Evolutionary conservation across 306 rosid genomes (phyloP), one percentile per base, ranked within the genome.

Genomic region (Quillaja saponaria): DNA sequence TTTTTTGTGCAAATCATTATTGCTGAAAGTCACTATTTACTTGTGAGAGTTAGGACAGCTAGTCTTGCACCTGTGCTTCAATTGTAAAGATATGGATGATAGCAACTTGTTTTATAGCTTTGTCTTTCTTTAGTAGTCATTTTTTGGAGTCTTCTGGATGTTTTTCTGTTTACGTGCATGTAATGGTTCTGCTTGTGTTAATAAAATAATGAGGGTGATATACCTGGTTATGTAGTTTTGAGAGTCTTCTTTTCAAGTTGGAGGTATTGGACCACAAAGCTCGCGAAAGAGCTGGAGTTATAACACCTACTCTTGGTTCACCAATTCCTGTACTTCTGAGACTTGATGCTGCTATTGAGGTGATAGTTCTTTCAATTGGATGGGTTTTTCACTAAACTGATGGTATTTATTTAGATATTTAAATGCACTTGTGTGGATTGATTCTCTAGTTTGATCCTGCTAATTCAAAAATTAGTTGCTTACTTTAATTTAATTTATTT

Each of bases 221-320:
- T 39, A 3, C 35, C 51, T 71, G 55, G 71, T 75, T 47, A 52
- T n/a, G 71, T 85, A 92, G 98, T 87, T 71, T 92, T 62, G 99
- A 92, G 81, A 53, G 38, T 72, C 82, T 92, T 64, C 51, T 92
- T 74, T 92, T 89, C 76, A 92, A 89, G 90, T 72, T 92, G 85
- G 99, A 92, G 82, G 94, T 89, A 54, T 76, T 86, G 88, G 99
- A 92, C 76, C 99, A 86, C 65, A 92, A 89, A 80, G 96, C 94
- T 53, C 87, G 99, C 41, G 99, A 92, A 82, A 92, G 96, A 75
- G 90, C 95, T 55, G 95, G 96, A 67, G 82, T 89, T 58, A 83
- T 86, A 74, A 78, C 89, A 51, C 95, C 91, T 16, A 85, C 96
- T 47, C 96, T 92, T 57, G 96, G 96, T 66, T 79, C 90, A 8